Evolutionary conservation across 2,329 filamentous ascomycete genomes (phyloP).

Genomic region (Nannizzia gypsea): DNA sequence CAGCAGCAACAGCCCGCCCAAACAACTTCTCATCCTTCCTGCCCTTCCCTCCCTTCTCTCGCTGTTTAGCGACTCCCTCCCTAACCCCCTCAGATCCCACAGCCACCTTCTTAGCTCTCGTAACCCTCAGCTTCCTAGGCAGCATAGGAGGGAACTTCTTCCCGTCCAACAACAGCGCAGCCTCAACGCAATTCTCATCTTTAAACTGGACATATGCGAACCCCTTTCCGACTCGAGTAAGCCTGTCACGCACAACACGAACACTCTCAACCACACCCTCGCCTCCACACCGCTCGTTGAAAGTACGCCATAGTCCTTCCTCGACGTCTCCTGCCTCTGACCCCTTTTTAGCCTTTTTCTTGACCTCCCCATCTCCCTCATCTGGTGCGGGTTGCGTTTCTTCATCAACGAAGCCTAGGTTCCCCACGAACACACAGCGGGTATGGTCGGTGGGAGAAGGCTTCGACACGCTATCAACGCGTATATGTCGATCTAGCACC

Average conservation of each 20-base stretch:
- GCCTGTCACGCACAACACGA: conserved; percentile 76
- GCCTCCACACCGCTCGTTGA: conserved; percentile 22
- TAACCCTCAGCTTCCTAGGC: conserved; percentile 72
- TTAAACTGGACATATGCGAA: conserved; percentile 97
- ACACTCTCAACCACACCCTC: conserved; percentile 78
- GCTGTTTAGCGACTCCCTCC: background rate
- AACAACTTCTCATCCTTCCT: conserved; percentile 26
- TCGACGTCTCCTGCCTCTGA: conserved; percentile 74
- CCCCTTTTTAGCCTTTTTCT: conserved; percentile 58
- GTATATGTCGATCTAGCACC: conserved; percentile 74
- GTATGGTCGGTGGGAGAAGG: conserved; percentile 71
- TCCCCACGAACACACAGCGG: conserved; percentile 91
- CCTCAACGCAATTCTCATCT: conserved; percentile 78
- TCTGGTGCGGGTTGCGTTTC: conserved; percentile 62
- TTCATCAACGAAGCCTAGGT: conserved; percentile 90
- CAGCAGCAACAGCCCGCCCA: conserved; percentile 29
- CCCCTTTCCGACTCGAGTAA: conserved; percentile 88
- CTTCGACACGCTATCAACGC: conserved; percentile 83
- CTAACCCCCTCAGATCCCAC: background rate
- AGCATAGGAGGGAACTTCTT: conserved; percentile 93
- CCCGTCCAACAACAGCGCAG: conserved; percentile 74
- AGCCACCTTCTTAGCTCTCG: background rate
- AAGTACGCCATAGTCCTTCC: conserved; percentile 53
- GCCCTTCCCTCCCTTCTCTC: background rate
- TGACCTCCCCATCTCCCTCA: conserved; percentile 43